These are phyloP conservation scores for Amauroascus niger DNA, from an alignment of 2,329 filamentous ascomycete species.

Conservation along the genomic window DNA sequence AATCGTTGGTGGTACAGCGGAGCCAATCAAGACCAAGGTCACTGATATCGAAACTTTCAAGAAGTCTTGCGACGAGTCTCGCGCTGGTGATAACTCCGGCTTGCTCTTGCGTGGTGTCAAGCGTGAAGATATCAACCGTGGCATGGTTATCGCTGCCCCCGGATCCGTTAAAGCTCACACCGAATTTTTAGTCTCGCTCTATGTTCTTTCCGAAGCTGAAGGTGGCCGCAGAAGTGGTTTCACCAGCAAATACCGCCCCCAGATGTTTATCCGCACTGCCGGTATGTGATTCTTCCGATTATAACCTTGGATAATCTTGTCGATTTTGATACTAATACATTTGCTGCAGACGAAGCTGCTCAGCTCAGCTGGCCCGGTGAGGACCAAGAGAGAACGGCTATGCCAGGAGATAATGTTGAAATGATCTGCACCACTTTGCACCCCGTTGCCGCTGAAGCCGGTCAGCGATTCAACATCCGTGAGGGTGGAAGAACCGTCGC, in stretches of 20 bases:
- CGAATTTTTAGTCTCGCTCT: slow-evolving; percentile 91
- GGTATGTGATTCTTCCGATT: slow-evolving; percentile 47
- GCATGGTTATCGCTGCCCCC: slow-evolving; percentile 86
- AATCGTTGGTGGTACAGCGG: slow-evolving; percentile 74
- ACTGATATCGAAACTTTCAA: slow-evolving; percentile 99
- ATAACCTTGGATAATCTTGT: neutral
- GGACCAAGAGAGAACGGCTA: slow-evolving; percentile 71
- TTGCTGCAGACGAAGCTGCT: slow-evolving; percentile 52
- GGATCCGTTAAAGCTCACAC: slow-evolving; percentile 75
- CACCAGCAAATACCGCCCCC: slow-evolving; percentile 89
- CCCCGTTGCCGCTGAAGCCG: slow-evolving; percentile 78
- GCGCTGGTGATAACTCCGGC: slow-evolving; percentile 95
- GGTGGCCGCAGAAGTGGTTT: slow-evolving; percentile 96
- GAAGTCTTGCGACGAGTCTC: slow-evolving; percentile 95
- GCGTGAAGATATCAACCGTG: slow-evolving; percentile 86
- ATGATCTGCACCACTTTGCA: slow-evolving; percentile 82
- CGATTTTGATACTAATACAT: neutral
- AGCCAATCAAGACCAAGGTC: slow-evolving; percentile 93
- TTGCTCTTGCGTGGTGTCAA: slow-evolving; percentile 91
- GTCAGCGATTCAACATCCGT: slow-evolving; percentile 95
- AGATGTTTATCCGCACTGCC: slow-evolving; percentile 90
- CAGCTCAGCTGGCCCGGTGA: slow-evolving; percentile 78
- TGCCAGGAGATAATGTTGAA: slow-evolving; percentile 98
- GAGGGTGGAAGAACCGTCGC: slow-evolving; percentile 88
- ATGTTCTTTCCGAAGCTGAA: slow-evolving; percentile 95